Percentiles rank a stretch among this genome's conserved stretches.
phyloP scores from a whole-genome alignment of 306 rosid species.

The Alnus glutinosa region DNA sequence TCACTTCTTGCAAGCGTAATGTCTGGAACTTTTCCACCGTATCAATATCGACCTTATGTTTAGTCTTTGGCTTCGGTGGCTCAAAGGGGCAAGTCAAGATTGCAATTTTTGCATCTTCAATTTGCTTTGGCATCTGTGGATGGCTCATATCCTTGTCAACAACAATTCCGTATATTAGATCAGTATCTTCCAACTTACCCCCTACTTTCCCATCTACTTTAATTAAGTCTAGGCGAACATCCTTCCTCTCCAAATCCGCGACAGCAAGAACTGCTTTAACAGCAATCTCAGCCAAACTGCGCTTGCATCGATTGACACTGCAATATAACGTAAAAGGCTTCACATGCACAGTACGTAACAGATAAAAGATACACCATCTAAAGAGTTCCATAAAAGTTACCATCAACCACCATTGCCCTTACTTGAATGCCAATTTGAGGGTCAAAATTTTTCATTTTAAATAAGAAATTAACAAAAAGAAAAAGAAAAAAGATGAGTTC shows the following conservation, averaged over 20 bases:
- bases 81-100: conserved; percentile 98
- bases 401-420: not conserved
- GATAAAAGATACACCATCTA: not conserved
- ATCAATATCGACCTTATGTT: conserved; percentile 99
- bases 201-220: conserved; percentile 99
- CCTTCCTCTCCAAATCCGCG: conserved; percentile 96
- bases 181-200: conserved; percentile 92
- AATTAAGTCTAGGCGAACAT: conserved; percentile 83
- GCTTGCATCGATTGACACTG: conserved; percentile 96
- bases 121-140: conserved; percentile 98
- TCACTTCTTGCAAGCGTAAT: conserved; percentile 71
- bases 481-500: not conserved
- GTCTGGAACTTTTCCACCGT: conserved; percentile 95
- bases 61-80: conserved; percentile 98
- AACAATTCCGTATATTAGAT: conserved; percentile 85
- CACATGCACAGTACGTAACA: conserved; percentile 1
- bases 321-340: conserved; percentile 30
- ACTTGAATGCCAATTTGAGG: not conserved
- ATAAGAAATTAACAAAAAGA: not conserved
- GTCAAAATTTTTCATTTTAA: not conserved
- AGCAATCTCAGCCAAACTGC: conserved; percentile 91
- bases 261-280: conserved; percentile 94
- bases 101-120: conserved; percentile 91
- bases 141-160: conserved; percentile 99
- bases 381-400: not conserved